A percentile compares a stretch with the other conserved stretches of the same genome.
These are phyloP conservation scores for Spathaspora arborariae DNA, from an alignment of 805 yeast genomes.

Conservation along the genomic window DNA sequence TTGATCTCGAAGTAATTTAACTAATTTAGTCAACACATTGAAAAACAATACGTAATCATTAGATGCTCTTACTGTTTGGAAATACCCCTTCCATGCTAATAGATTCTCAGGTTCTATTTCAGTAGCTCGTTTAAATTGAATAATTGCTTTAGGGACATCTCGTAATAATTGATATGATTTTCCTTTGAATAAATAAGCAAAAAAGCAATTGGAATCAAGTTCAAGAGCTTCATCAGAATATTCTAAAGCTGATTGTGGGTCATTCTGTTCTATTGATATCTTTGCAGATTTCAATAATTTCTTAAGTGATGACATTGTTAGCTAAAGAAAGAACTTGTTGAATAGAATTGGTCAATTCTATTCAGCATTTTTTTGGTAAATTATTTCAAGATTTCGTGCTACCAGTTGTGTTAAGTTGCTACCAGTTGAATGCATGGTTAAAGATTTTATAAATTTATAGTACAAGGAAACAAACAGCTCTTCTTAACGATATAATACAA, in stretches of 20 bases:
- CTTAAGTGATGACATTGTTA: constrained; percentile 17
- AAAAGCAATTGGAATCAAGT: constrained; percentile 53
- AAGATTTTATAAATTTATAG: too few species aligned
- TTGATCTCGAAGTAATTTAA: constrained; percentile 32
- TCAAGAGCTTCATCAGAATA: constrained; percentile 53
- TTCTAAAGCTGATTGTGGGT: constrained; percentile 60
- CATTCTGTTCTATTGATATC: constrained; percentile 48
- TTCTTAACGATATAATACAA: too few species aligned
- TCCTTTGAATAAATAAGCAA: constrained; percentile 69
- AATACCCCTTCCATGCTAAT: constrained; percentile 80
- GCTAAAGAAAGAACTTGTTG: too few species aligned
- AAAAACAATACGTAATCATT: constrained; percentile 46
- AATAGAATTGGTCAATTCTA: too few species aligned
- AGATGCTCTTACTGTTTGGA: constrained; percentile 39
- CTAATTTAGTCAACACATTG: constrained; percentile 40
- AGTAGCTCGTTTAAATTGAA: constrained; percentile 48
- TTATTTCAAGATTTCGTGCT: neutral
- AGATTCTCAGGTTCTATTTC: constrained; percentile 46
- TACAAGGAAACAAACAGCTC: too few species aligned
- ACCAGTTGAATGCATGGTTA: too few species aligned
- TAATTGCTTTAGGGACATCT: constrained; percentile 35
- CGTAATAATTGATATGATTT: constrained; percentile 54
- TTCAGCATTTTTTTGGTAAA: too few species aligned
- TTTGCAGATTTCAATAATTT: constrained; percentile 36
- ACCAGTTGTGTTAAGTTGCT: neutral